Conservation (phyloP, 2,329 filamentous ascomycete species). For the Penicillium digitatum region DNA sequence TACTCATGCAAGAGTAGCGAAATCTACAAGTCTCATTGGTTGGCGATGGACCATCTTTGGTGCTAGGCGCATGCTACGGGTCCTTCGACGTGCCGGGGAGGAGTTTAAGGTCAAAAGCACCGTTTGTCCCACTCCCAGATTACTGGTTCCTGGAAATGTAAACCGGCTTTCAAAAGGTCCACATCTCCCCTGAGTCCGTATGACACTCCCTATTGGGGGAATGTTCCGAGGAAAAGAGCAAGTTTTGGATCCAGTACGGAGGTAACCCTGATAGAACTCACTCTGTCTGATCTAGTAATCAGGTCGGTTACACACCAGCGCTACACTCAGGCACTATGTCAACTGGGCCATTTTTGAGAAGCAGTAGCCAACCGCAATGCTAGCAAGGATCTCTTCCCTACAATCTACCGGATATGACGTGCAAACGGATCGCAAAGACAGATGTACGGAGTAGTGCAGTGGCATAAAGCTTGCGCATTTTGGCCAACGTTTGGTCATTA, state of each 20-base stretch:
- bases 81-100: background rate
- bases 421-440: background rate
- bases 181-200: conserved; percentile 2
- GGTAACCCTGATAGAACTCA: background rate
- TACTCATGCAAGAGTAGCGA: background rate
- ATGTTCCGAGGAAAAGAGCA: background rate
- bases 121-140: background rate
- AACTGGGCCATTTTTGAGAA: background rate
- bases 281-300: background rate
- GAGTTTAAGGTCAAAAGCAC: conserved; percentile 2
- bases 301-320: conserved; percentile 11
- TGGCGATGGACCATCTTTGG: background rate
- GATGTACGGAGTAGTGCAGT: background rate
- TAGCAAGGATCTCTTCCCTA: background rate
- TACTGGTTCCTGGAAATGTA: background rate
- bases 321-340: background rate
- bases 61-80: background rate
- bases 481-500: background rate
- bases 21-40: background rate
- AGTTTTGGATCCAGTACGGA: background rate
- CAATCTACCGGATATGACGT: background rate
- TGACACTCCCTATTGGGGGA: background rate
- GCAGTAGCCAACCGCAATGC: background rate
- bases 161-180: background rate
- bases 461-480: background rate